These are phyloP conservation scores for Trametes pubescens DNA, from an alignment of 1,284 basidiomycete genomes.

Conservation along the genomic window DNA sequence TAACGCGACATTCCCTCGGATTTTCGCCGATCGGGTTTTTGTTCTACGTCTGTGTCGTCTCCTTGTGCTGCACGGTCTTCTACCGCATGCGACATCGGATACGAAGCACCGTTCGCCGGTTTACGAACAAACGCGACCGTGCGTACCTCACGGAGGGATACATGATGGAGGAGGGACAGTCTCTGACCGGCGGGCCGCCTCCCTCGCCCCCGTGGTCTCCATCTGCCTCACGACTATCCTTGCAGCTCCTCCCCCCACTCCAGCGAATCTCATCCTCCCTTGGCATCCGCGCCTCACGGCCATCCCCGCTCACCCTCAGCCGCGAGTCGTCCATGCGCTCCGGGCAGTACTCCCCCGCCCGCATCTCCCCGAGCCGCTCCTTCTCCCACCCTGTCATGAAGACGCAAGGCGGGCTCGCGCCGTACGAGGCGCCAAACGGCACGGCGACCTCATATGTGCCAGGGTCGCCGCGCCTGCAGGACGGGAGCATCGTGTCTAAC, in stretches of 20 bases:
- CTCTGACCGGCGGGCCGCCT: conserved; percentile 33
- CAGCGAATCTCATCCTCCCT: conserved; percentile 33
- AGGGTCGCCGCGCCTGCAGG: conserved; percentile 43
- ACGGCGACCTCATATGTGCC: conserved; percentile 40
- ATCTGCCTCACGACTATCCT: conserved; percentile 33
- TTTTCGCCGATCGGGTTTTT: conserved; percentile 72
- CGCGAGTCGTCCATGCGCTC: conserved; percentile 32
- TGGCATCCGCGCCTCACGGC: conserved; percentile 31
- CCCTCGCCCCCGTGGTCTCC: conserved; percentile 38
- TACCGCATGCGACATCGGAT: conserved; percentile 67
- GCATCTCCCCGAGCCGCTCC: conserved; percentile 40
- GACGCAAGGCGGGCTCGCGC: conserved; percentile 23
- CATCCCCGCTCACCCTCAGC: conserved; percentile 37
- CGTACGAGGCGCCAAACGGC: conserved; percentile 36
- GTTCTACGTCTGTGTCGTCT: conserved; percentile 56
- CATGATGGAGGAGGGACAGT: conserved; percentile 68
- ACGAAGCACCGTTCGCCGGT: conserved; percentile 56
- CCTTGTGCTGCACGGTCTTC: conserved; percentile 50
- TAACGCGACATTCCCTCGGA: conserved; percentile 69
- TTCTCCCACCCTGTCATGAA: conserved; percentile 38
- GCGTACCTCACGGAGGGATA: conserved; percentile 52
- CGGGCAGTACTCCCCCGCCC: conserved; percentile 39
- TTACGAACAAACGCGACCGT: conserved; percentile 51
- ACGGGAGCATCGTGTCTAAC: conserved; percentile 42
- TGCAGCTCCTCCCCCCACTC: conserved; percentile 35